Conservation (phyloP, 441 rosid genomes). For the Populus hybrid region DNA sequence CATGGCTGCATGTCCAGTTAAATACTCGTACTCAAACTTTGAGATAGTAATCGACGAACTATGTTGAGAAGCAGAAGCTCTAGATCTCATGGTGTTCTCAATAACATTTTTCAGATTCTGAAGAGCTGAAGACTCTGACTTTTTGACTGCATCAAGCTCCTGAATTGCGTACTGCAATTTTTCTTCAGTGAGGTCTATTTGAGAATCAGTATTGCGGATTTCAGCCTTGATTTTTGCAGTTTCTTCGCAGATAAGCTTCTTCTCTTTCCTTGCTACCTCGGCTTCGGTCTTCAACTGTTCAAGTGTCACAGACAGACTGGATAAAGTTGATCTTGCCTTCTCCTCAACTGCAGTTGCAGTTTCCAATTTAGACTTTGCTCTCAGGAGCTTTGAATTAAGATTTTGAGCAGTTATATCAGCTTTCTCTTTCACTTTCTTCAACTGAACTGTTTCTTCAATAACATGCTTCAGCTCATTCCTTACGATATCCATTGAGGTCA, state of each 20-base stretch:
- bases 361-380: slow-evolving; percentile 62
- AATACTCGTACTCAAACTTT: slow-evolving; percentile 75
- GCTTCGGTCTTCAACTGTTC: slow-evolving; percentile 57
- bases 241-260: slow-evolving; percentile 44
- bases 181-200: slow-evolving; percentile 51
- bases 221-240: slow-evolving; percentile 41
- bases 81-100: slow-evolving; percentile 40
- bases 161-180: slow-evolving; percentile 47
- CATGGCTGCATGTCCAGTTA: slow-evolving; percentile 53
- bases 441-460: slow-evolving; percentile 41
- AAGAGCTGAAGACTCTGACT: slow-evolving; percentile 54
- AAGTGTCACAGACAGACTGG: slow-evolving; percentile 50
- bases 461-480: slow-evolving; percentile 57
- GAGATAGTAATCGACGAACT: slow-evolving; percentile 59
- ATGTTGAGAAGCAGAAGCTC: slow-evolving; percentile 46
- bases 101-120: slow-evolving; percentile 43
- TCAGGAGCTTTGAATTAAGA: slow-evolving; percentile 70
- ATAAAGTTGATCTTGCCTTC: slow-evolving; percentile 47
- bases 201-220: slow-evolving; percentile 44
- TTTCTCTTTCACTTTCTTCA: slow-evolving; percentile 46
- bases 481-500: slow-evolving; percentile 62
- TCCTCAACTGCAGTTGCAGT: slow-evolving; percentile 46
- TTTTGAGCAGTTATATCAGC: slow-evolving; percentile 44
- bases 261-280: slow-evolving; percentile 60
- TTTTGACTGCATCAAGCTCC: slow-evolving; percentile 59